These are phyloP conservation scores for Endocladia muricata DNA, from an alignment of 31 red algal genomes.

Conservation along the genomic window DNA sequence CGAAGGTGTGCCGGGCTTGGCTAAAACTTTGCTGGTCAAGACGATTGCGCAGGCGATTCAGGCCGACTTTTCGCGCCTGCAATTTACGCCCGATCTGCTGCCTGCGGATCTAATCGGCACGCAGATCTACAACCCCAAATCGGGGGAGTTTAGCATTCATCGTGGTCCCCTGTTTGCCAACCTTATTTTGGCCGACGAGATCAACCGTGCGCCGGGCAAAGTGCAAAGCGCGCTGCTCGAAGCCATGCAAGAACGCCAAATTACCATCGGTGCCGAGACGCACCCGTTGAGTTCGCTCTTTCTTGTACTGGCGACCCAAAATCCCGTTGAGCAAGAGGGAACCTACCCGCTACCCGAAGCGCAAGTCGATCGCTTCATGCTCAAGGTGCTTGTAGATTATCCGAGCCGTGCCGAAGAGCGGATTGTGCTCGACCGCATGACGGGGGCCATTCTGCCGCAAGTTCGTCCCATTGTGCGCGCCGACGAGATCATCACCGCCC, in stretches of 20 bases:
- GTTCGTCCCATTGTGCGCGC: not conserved
- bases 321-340: constrained; percentile 28
- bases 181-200: constrained; percentile 21
- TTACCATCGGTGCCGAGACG: constrained; percentile 3
- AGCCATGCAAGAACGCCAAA: constrained; percentile 19
- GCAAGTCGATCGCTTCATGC: constrained; percentile 25
- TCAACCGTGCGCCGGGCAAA: constrained; percentile 24
- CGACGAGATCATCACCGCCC: not conserved
- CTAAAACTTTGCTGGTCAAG: constrained; percentile 22
- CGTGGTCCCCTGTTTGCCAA: constrained; percentile 18
- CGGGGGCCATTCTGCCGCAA: not conserved
- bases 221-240: constrained; percentile 20
- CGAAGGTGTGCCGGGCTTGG: constrained; percentile 25
- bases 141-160: not conserved
- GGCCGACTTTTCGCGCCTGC: constrained; percentile 1
- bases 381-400: constrained; percentile 28
- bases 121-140: constrained; percentile 14
- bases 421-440: not conserved
- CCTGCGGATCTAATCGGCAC: constrained; percentile 19
- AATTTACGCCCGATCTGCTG: constrained; percentile 28
- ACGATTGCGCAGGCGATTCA: not conserved
- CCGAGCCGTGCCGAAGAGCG: constrained; percentile 1
- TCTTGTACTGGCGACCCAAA: constrained; percentile 24
- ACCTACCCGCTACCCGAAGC: constrained; percentile 34
- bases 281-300: not conserved